A percentile compares a stretch with the other conserved stretches of the same genome.
Conservation (phyloP, 2,329 filamentous ascomycete genomes). For the Sporothrix schenckii region DNA sequence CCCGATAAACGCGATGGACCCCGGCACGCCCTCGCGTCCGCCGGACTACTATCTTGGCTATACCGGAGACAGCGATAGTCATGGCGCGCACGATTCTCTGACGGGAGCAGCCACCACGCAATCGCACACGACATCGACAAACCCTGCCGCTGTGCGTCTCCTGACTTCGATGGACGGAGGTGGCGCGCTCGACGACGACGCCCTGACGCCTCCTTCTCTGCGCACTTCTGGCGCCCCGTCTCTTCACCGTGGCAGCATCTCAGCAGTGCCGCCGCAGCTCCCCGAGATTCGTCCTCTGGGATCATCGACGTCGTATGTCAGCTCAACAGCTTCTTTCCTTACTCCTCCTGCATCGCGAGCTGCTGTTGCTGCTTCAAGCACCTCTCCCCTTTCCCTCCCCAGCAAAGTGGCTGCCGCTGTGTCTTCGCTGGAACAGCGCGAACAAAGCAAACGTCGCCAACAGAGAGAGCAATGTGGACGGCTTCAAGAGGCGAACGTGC, state of each 20-base stretch:
- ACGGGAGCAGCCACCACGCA: constrained; percentile 51
- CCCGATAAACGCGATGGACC: constrained; percentile 48
- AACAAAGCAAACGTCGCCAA: constrained; percentile 12
- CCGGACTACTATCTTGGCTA: constrained; percentile 60
- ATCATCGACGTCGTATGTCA: constrained; percentile 59
- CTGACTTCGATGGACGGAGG: constrained; percentile 62
- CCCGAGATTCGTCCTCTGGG: constrained; percentile 45
- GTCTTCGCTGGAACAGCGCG: constrained; percentile 43
- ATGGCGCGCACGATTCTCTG: constrained; percentile 50
- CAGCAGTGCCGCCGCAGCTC: constrained; percentile 28
- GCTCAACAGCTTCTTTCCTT: constrained; percentile 32
- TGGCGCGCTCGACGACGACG: constrained; percentile 30
- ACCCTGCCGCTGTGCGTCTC: constrained; percentile 60
- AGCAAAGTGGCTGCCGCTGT: constrained; percentile 39
- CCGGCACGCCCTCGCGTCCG: constrained; percentile 56
- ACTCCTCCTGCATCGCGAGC: constrained; percentile 4
- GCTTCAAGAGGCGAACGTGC: not conserved
- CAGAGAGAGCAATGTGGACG: not conserved
- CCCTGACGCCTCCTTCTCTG: constrained; percentile 28
- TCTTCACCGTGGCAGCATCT: constrained; percentile 18
- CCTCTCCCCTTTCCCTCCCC: constrained; percentile 39
- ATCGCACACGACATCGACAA: constrained; percentile 37
- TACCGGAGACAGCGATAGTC: constrained; percentile 58
- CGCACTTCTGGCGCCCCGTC: constrained; percentile 7
- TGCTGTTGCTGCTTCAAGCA: constrained; percentile 31